Conservation (phyloP, 139 green algal species). For the Chlorella sp. region DNA sequence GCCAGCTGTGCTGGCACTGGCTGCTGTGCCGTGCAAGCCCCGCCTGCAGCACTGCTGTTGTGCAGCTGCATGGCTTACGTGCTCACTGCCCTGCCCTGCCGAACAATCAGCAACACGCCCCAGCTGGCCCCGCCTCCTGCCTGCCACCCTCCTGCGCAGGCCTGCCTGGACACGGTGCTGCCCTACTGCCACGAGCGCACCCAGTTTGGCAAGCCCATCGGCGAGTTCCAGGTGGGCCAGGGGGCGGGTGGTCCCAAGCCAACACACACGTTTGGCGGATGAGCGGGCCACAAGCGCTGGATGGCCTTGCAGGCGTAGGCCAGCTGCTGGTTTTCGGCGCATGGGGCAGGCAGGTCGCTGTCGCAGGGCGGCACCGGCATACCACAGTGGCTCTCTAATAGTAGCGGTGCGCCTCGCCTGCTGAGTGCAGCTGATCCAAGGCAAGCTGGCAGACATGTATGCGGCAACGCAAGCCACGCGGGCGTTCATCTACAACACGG, state of each 20-base stretch:
- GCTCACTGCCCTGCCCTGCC: too few species aligned
- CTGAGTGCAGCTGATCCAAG: constrained; percentile 75
- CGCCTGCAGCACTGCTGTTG: neutral
- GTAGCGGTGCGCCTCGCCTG: neutral
- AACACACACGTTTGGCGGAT: too few species aligned
- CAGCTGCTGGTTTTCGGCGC: neutral
- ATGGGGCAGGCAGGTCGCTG: neutral
- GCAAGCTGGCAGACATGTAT: constrained; percentile 97
- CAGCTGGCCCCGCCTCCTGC: neutral
- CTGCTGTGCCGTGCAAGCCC: too few species aligned
- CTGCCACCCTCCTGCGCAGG: constrained; percentile 41
- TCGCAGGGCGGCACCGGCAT: too few species aligned
- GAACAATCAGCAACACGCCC: neutral
- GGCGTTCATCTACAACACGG: constrained; percentile 68
- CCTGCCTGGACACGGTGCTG: constrained; percentile 79
- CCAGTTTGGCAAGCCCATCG: constrained; percentile 90
- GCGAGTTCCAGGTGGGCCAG: constrained; percentile 82
- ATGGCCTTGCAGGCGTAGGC: neutral
- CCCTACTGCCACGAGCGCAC: constrained; percentile 84
- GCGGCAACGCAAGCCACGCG: constrained; percentile 54
- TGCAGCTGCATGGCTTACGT: too few species aligned
- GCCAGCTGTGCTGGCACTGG: too few species aligned
- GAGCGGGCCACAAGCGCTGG: neutral
- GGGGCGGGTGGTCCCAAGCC: neutral
- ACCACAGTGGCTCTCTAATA: too few species aligned